Evolutionary conservation across 352 stramenopile genomes (phyloP), one percentile per base, ranked within the genome.

Genomic region (Phytophthora agathidicida): DNA sequence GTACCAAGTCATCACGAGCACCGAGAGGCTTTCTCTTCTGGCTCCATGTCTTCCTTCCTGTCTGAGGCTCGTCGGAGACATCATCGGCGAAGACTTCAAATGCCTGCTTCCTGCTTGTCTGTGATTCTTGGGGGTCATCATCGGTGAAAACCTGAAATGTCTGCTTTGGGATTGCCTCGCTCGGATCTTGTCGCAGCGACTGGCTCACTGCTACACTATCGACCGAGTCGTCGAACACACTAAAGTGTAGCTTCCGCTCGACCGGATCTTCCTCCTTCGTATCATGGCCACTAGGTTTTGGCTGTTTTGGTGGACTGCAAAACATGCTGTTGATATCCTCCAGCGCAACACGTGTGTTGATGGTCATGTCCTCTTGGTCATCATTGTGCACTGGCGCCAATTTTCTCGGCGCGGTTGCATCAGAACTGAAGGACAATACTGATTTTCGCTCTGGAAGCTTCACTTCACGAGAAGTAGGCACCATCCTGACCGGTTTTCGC

Each of bases 291-390:
- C 63, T 75, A 5, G 51, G 37, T 30, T 83, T 77, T 19, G 45
- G 46, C 35, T 77, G 69, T 44, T 77, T 71, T 19, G 77, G 62
- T 20, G 86, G 86, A 42, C 86, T 96, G 58, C 83, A 93, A 55
- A 96, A 96, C 86, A 96, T 94, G 49, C 57, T 77, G 60, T 94
- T 91, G 46, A 96, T 83, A 27, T 96, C 86, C 26, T 86, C 81
- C 69, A 93, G 78, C 1, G 86, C 86, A 6, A 96, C 63, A 39
- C 81, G 80, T 52, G 86, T 96, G 52, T 92, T 96, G 48, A 96
- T 94, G 13, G 86, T 96, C 73, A 96, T 84, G 51, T 96, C 85
- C 59, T 96, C 84, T 75, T 91, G 77, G 3, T 73, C 81, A 27
- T 70, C 74, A 23, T 69, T 65, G 20, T 77, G 57, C 7, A 74